Evolutionary conservation across 768 basidiomycete genomes (phyloP), one percentile per base, ranked within the genome.

Genomic region (Podaxis sp.): DNA sequence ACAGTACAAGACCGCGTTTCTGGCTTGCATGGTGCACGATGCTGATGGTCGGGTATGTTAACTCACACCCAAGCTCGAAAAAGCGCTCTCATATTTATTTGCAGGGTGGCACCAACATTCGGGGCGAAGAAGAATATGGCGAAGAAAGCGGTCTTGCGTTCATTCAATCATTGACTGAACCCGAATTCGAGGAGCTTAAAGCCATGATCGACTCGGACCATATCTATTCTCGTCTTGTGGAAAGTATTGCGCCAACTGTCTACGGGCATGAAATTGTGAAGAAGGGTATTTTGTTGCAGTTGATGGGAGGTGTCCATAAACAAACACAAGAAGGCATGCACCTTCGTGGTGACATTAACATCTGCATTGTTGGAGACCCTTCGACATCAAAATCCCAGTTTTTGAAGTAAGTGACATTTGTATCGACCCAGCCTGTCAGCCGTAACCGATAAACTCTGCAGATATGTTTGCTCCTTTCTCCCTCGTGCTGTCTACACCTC

Each of bases 221-320:
- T 71, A 98, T 99, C 66, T 99, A 98, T 72, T 87, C 90, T 25
- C 87, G 96, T 6, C 78, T 98, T 4, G 96, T 98, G 23, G 87
- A 90, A 68, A 94, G 91, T 68, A 96, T 98, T 63, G 97, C 97
- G 0, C 97, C 97, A 2, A 98, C 97, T 0, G 96, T 99, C 1
- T 98, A 98, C 68, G 97, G 97, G 1, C 97, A 98, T 70, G 97
- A 99, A 69, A 95, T 98, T 54, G 95, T 98, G 67, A 98, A 99
- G 79, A 99, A 99, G 71, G 97, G 97, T 11, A 80, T 99, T 36
- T 76, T 98, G 23, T 78, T 99, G 16, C 97, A 98, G 70, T 82
- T 99, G 25, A 96, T 99, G 94, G 95, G 97, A 23, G 97, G 97
- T 23, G 96, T 98, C 3, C 96, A 98, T 76, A 99, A 99, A 72